These are phyloP conservation scores for Periconia sp. DNA, from an alignment of 2,329 filamentous ascomycete genomes.

Conservation along the genomic window DNA sequence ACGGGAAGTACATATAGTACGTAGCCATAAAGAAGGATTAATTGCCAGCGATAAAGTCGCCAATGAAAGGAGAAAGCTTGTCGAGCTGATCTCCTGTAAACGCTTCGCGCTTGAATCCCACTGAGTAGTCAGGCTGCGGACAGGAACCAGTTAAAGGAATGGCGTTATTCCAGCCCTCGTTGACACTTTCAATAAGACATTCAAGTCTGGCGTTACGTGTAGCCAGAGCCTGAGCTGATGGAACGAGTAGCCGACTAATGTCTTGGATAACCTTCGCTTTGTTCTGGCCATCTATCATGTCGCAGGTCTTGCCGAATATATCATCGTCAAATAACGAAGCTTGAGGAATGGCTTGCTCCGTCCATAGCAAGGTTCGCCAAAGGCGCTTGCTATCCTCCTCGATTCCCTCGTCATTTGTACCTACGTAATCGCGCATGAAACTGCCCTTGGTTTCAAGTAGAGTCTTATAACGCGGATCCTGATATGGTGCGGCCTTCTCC, in stretches of 20 bases:
- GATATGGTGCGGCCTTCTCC: conserved; percentile 30
- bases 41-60: conserved; percentile 29
- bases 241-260: conserved; percentile 18
- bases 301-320: conserved; percentile 19
- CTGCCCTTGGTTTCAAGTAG: conserved; percentile 50
- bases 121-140: conserved; percentile 54
- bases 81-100: conserved; percentile 53
- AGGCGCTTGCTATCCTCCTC: conserved; percentile 6
- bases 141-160: conserved; percentile 44
- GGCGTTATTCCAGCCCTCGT: conserved; percentile 52
- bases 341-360: conserved; percentile 2
- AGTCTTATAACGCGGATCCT: conserved; percentile 42
- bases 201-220: conserved; percentile 28
- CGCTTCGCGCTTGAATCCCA: conserved; percentile 49
- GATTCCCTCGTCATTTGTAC: conserved; percentile 5
- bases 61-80: conserved; percentile 42
- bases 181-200: conserved; percentile 48
- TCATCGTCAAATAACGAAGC: conserved; percentile 19
- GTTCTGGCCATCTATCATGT: conserved; percentile 20
- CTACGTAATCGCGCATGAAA: conserved; percentile 40
- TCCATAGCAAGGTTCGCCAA: conserved; percentile 9
- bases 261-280: conserved; percentile 22
- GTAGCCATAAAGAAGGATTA: conserved; percentile 54
- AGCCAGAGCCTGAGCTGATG: conserved; percentile 47
- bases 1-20: conserved; percentile 58